A percentile compares a stretch with the other conserved stretches of the same genome.
These are phyloP conservation scores for Neurospora terricola DNA, from an alignment of 495 filamentous ascomycete genomes.

Conservation along the genomic window DNA sequence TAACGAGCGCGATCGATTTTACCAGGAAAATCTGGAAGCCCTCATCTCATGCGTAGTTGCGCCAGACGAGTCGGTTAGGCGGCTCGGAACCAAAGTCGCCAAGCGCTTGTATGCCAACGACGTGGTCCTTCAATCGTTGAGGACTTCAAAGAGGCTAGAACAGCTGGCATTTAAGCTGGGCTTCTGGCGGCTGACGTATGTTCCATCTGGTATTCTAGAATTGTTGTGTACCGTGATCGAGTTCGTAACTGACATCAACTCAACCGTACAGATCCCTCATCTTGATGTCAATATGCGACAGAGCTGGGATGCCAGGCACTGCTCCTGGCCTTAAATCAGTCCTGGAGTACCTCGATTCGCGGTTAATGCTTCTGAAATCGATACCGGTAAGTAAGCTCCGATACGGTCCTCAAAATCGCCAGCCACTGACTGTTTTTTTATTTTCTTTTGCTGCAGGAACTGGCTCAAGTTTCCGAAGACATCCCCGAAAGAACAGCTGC, in stretches of 20 bases:
- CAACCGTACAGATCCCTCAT: slow-evolving; percentile 32
- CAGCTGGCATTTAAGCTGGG: slow-evolving; percentile 29
- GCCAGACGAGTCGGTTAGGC: slow-evolving; percentile 39
- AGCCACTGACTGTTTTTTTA: not conserved
- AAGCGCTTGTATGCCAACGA: slow-evolving; percentile 36
- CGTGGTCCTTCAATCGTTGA: slow-evolving; percentile 23
- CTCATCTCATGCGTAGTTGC: slow-evolving; percentile 42
- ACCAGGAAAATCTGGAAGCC: slow-evolving; percentile 38
- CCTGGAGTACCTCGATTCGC: slow-evolving; percentile 41
- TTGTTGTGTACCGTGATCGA: not conserved
- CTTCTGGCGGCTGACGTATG: slow-evolving; percentile 48
- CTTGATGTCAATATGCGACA: slow-evolving; percentile 40
- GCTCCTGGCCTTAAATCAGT: slow-evolving; percentile 36
- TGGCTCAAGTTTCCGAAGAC: slow-evolving; percentile 37
- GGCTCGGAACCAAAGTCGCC: slow-evolving; percentile 34
- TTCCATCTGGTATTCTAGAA: slow-evolving; percentile 3
- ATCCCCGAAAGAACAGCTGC: slow-evolving; percentile 38
- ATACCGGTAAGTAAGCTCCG: slow-evolving; percentile 28
- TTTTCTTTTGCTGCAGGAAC: slow-evolving; percentile 24
- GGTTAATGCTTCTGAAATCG: slow-evolving; percentile 35
- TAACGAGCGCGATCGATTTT: slow-evolving; percentile 32
- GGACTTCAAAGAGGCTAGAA: slow-evolving; percentile 30
- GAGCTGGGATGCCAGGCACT: slow-evolving; percentile 29
- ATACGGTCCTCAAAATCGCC: not conserved
- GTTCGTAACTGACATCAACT: slow-evolving; percentile 10